Evolutionary conservation across 2,329 filamentous ascomycete species (phyloP), one percentile per base, ranked within the genome.

Genomic region (Fusarium irregulare): DNA sequence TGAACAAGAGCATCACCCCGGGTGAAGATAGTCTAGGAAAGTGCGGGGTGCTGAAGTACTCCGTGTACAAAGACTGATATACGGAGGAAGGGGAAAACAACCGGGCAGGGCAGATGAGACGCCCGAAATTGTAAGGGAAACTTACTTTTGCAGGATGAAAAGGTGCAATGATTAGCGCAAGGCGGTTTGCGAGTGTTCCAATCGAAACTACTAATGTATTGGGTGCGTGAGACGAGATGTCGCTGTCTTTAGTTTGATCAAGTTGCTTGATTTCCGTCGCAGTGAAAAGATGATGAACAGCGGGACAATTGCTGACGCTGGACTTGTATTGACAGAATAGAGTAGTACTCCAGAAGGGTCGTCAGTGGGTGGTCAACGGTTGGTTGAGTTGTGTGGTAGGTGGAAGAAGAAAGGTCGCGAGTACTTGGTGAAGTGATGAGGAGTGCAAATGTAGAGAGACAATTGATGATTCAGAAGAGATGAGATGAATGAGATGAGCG

Each of bases 31-130:
- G 44, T 65, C 53, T 37, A 58, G 50, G 23, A n/a, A 53, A 53
- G 60, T 68, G 66, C 71, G 72, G 56, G 69, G 69, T 61, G 71
- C n/a, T 25, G 16, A 68, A 41, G 68, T 71, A 71, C 68, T 71
- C 68, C 68, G 68, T 72, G 63, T 68, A 70, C 44, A 68, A 57
- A 55, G 41, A 28, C 54, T 42, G 37, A 40, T 30, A 37, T 61
- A 71, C 68, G 60, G 64, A 71, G 55, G 40, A 41, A 27, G n/a
- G 21, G 21, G 25, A 21, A 13, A 57, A 32, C 51, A 37, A 34
- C 37, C 18, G 41, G 42, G 50, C 14, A 40, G 25, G 42, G 40
- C 30, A 41, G 40, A 56, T 40, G 47, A 49, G 18, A 59, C 45
- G 41, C 34, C 21, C 40, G 20, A 54, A 53, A 66, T 23, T 34